phyloP scores from a whole-genome alignment of 2,329 filamentous ascomycete species.

The Beauveria brongniartii region DNA sequence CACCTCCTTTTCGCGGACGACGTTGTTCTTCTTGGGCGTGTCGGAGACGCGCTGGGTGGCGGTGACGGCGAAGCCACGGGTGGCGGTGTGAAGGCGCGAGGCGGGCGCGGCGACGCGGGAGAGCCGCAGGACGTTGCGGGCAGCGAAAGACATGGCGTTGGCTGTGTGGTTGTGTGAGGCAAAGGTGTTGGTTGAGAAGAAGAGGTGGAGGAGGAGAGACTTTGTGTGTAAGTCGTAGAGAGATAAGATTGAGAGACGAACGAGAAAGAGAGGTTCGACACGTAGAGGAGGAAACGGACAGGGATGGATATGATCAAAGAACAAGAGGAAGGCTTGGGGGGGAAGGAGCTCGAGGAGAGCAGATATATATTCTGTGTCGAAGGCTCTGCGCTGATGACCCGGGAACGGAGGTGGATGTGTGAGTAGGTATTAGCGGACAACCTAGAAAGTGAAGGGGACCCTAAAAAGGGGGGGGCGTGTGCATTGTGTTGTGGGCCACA shows the following conservation, averaged over 20 bases:
- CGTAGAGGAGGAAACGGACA: not conserved
- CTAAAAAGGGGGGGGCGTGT: not conserved
- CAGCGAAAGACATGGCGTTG: constrained; percentile 26
- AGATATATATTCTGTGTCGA: constrained; percentile 10
- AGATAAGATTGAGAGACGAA: not conserved
- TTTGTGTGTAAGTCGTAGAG: not conserved
- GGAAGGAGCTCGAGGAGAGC: not conserved
- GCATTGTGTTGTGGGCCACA: not conserved
- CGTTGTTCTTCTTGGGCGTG: constrained; percentile 39
- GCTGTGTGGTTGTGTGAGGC: constrained; percentile 8
- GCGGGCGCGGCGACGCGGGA: constrained; percentile 22
- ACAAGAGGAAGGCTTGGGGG: not conserved
- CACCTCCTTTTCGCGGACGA: constrained; percentile 49
- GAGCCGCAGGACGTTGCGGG: constrained; percentile 27
- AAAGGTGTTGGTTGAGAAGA: not conserved
- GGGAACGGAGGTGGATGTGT: constrained; percentile 6
- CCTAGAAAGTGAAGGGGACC: not conserved
- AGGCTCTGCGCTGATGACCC: constrained; percentile 3
- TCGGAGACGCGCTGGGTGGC: constrained; percentile 25
- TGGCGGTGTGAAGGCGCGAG: constrained; percentile 13
- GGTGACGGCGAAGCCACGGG: constrained; percentile 24
- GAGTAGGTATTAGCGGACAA: not conserved
- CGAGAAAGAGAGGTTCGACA: not conserved
- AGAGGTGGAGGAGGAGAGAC: not conserved
- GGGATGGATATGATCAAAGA: constrained; percentile 1